Evolutionary conservation across 148 eudicot species (phyloP).

Genomic region (Dysphania ambrosioides): DNA sequence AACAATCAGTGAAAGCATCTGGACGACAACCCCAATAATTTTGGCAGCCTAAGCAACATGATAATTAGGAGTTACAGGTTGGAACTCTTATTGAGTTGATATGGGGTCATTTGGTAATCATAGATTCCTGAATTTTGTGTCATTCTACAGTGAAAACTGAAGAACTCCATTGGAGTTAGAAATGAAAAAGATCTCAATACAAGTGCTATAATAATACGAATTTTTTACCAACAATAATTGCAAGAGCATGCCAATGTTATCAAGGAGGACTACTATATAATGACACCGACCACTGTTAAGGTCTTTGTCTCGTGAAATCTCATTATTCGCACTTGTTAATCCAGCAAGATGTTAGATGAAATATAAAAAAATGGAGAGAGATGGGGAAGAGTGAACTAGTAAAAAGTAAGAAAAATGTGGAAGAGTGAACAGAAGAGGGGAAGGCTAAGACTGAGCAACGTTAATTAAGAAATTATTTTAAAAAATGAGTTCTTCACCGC

Average conservation of each 20-base stretch:
- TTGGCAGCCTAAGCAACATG: conserved; percentile 44
- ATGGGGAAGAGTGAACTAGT: too few species aligned
- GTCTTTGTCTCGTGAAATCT: background rate
- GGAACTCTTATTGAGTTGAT: background rate
- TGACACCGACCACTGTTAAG: background rate
- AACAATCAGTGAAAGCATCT: conserved; percentile 21
- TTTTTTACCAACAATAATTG: background rate
- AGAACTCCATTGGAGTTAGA: background rate
- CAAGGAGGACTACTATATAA: too few species aligned
- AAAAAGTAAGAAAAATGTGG: too few species aligned
- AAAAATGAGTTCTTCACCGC: too few species aligned
- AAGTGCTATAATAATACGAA: too few species aligned
- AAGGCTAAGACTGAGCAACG: too few species aligned
- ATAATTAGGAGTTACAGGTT: conserved; percentile 7
- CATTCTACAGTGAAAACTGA: background rate
- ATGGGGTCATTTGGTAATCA: background rate
- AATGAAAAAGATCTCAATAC: conserved; percentile 1
- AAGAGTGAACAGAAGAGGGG: too few species aligned
- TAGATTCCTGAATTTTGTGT: background rate
- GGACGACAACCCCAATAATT: conserved; percentile 26
- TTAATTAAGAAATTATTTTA: too few species aligned
- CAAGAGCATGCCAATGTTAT: background rate
- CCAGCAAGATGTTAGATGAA: too few species aligned
- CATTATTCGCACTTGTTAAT: too few species aligned
- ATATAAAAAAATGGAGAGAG: too few species aligned